Base-by-base conservation (phyloP, 2,329 filamentous ascomycete genomes). In the Cladosporium sp. region DNA sequence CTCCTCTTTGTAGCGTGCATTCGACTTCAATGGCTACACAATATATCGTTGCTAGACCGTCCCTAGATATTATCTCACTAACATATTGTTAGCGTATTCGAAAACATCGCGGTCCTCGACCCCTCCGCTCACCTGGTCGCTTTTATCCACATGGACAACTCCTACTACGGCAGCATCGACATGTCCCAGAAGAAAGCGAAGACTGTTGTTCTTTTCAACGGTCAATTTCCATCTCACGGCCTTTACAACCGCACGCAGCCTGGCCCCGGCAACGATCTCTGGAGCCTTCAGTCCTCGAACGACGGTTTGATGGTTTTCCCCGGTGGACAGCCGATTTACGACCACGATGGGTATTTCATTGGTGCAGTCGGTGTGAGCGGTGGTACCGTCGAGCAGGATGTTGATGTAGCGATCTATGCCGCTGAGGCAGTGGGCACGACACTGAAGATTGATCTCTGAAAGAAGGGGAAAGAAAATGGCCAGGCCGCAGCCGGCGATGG, bases 61-160 rank as follows among this genome's bases (percentile, higher is more conserved):
- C 15, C 14, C 6, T 7, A n/a, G 17, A 40, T n/a, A 7, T 40
- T 3, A 17, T 3, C 17, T 8, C 14, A 19, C 51, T 55, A 6
- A 55, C 51, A 37, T 5, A 19, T 6, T 15, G 17, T 38, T 6
- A 45, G 40, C 30, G 60, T 67, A 2, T 64, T 66, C 12, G 63
- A 65, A 51, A 65, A 67, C 61, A 69, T 70, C 37, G 67, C 68
- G n/a, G 63, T 70, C 14, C 59, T 66, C 22, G 67, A 70, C 42
- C 67, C 67, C 17, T 65, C 63, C 3, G 63, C 63, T 19, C 58
- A 64, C 40, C 62, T 70, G 36, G 67, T 70, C 36, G 68, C 65
- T 17, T 69, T 70, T 60, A 60, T 69, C 20, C 63, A 67, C n/a
- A 70, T 67, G 65, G 68, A 70, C 59, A 68, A 69, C 55, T 64